phyloP scores from a whole-genome alignment of 345 rosid genomes.

The Triadica sebifera region DNA sequence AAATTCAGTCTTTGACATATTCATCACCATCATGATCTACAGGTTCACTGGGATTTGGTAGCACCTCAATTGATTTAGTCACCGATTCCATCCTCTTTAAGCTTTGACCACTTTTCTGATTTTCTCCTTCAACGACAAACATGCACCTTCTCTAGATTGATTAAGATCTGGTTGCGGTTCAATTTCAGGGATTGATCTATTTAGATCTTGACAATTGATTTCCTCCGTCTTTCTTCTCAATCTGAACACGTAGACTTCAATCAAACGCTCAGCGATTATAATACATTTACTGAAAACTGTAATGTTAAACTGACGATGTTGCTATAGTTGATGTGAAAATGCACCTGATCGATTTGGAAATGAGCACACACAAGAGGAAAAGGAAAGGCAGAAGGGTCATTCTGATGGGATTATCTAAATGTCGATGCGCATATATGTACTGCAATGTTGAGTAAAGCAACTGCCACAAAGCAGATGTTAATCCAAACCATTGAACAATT shows the following conservation, averaged over 20 bases:
- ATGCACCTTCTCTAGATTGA: too few relatives aligned
- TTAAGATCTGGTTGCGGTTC: background rate
- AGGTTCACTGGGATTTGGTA: background rate
- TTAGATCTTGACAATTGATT: background rate
- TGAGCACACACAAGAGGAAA: background rate
- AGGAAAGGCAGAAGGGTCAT: conserved; percentile 6
- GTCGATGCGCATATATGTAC: background rate
- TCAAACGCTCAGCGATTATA: too few relatives aligned
- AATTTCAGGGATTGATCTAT: background rate
- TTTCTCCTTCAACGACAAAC: too few relatives aligned
- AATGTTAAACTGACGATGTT: background rate
- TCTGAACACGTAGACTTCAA: background rate
- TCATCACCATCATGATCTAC: background rate
- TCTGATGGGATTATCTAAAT: conserved; percentile 8
- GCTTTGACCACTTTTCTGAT: background rate
- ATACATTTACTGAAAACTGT: background rate
- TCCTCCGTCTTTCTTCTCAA: background rate
- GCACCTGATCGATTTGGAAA: background rate
- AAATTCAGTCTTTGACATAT: too few relatives aligned
- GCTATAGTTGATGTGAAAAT: background rate
- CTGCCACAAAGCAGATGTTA: conserved; percentile 3
- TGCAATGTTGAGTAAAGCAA: background rate
- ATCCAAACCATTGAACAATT: background rate
- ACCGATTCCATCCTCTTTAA: background rate
- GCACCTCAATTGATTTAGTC: background rate